Evolutionary conservation across 169 alveolate species (phyloP).

Genomic region (Plasmodium inui): DNA sequence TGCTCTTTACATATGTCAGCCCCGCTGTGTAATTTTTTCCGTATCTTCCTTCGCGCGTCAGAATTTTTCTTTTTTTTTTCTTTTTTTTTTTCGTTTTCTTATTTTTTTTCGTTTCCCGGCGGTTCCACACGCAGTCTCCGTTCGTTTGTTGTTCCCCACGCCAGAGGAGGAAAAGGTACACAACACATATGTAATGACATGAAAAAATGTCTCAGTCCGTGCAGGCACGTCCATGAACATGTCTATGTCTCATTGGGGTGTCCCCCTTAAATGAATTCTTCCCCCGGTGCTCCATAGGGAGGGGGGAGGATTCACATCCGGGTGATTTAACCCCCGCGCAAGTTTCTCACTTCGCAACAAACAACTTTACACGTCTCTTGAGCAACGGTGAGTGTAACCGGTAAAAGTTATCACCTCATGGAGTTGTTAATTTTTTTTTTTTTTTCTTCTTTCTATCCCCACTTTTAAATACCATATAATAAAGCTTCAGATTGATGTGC

Average conservation of each 20-base stretch:
- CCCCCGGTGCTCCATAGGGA: no score
- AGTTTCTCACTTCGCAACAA: neutral
- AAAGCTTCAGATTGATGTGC: neutral
- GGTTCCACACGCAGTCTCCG: neutral
- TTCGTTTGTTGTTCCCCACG: neutral
- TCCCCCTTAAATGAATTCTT: neutral
- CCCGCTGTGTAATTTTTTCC: neutral
- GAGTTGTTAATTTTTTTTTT: neutral
- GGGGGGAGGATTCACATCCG: no score
- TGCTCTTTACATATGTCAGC: neutral
- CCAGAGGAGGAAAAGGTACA: neutral
- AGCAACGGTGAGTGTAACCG: neutral
- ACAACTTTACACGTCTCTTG: neutral
- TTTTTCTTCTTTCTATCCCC: neutral
- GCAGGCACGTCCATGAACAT: neutral
- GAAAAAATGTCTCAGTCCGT: neutral
- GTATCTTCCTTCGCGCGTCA: neutral
- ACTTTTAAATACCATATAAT: neutral
- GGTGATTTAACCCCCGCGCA: no score
- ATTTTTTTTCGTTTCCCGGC: neutral
- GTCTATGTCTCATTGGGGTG: neutral
- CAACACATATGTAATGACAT: neutral
- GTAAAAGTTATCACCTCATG: neutral
- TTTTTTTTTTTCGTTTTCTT: no score
- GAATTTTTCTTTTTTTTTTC: no score